Conservation (phyloP, 2,329 filamentous ascomycete genomes). For the Elsinoe necatrix region DNA sequence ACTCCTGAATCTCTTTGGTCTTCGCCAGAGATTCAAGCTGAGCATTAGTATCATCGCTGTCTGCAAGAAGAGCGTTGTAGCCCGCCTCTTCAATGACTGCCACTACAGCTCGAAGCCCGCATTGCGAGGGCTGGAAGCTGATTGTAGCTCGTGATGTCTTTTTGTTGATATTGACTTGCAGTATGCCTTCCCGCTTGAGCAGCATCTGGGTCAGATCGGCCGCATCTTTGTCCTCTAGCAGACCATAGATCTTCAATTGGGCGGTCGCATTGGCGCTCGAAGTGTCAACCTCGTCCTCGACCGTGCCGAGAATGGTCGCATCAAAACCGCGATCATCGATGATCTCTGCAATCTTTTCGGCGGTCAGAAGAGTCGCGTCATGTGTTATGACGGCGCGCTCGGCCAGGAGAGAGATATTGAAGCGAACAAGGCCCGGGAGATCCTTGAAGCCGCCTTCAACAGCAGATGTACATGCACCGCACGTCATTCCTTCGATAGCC, state of each 20-base stretch:
- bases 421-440: constrained; percentile 70
- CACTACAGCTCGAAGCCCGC: constrained; percentile 75
- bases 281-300: constrained; percentile 50
- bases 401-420: constrained; percentile 90
- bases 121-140: constrained; percentile 59
- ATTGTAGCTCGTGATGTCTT: constrained; percentile 66
- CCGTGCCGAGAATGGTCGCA: constrained; percentile 68
- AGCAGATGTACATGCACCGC: constrained; percentile 88
- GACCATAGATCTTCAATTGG: constrained; percentile 77
- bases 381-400: constrained; percentile 86
- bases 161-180: constrained; percentile 63
- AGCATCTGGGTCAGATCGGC: constrained; percentile 62
- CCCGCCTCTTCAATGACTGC: constrained; percentile 73
- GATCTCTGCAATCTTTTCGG: constrained; percentile 67
- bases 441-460: constrained; percentile 74
- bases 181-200: constrained; percentile 58
- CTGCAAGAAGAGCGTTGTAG: constrained; percentile 80
- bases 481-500: constrained; percentile 93
- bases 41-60: constrained; percentile 91
- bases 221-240: constrained; percentile 63
- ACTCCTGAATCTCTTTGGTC: constrained; percentile 91
- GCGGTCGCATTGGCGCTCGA: constrained; percentile 50
- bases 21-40: constrained; percentile 94
- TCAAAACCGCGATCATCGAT: constrained; percentile 90
- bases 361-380: constrained; percentile 59